Evolutionary conservation across 2,329 filamentous ascomycete species (phyloP), one percentile per base, ranked within the genome.

Genomic region (Penicillium sp.): DNA sequence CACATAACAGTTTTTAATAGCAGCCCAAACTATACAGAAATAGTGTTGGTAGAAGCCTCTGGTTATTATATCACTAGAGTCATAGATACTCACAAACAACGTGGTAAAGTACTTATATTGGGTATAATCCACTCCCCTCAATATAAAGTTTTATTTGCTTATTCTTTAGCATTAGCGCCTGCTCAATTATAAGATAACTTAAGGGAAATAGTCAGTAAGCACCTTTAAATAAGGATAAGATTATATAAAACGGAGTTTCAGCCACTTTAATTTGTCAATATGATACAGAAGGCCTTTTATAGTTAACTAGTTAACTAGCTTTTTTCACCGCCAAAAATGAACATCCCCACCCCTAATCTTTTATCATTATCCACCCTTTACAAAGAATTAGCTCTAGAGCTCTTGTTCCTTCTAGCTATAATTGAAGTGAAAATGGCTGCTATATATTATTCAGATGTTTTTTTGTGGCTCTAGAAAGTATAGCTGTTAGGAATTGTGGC

Each of bases 121-220:
- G 29, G 42, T 41, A 45, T 19, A 37, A 37, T 19, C 21, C 25
- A 19, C 10, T 16, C 15, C 29, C 33, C 5, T 14, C 6, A 37
- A n/a, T 16, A 30, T 18, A 40, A 17, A 37, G 33, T 19, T n/a
- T n/a, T n/a, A 40, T 11, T 34, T 15, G 23, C 37, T 45, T 33
- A 45, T 29, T 33, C 19, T 33, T 26, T 45, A 45, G 42, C 41
- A 21, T 45, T 37, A 17, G 42, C 29, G 35, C 41, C 37, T 4
- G 16, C 15, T 37, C n/a, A 41, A 3, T 27, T 40, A 37, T 28
- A 33, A 33, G 42, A 45, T n/a, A 27, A 10, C 18, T 40, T 29
- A 14, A 45, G 37, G 18, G 18, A 34, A 40, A 25, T 40, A 45
- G 42, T 41, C 33, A 3, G 16, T 30, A 45, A 33, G 32, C 33